Base-by-base conservation (phyloP, 2,329 filamentous ascomycete species). In the Dryadomyces sulphureus region DNA sequence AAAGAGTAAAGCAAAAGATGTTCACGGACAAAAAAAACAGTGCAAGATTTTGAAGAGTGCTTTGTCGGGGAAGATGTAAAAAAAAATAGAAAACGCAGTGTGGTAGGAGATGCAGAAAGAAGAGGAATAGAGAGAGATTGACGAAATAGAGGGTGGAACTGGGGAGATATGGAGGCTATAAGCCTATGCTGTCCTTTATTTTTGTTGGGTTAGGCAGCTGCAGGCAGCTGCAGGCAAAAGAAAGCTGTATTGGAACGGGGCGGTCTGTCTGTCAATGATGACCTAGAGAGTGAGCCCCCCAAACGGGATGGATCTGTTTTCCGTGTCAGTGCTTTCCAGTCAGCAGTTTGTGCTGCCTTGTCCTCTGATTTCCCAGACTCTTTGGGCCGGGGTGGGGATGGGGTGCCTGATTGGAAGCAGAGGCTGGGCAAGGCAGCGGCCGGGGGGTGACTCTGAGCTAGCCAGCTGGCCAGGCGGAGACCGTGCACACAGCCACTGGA, bases 401-500 rank as follows among this genome's bases (percentile, higher is more conserved):
- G 8, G 24, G 38, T 9, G 27, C 27, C 27, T 32, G 27, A 32
- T 32, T 39, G 21, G 38, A 7, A 22, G 11, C 38, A 40, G 17
- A 21, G n/a, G 35, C 9, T 20, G 8, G 21, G 8, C n/a, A 38
- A 20, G 35, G 21, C 38, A 24, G 38, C 20, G 19, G 21, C 22
- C 39, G 14, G 19, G 24, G 39, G n/a, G 17, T 17, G 39, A 22
- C 14, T 41, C 17, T 32, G 40, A 39, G 46, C 44, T 42, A 50
- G 44, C 46, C 43, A 50, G 44, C 46, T 45, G 46, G 46, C 27
- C 44, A 41, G 27, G 45, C 36, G 43, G 45, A 48, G 41, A 22
- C 24, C 24, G 45, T 50, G 41, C 44, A 48, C 5, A 25, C 40
- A 17, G 25, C 25, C 40, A 30, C 34, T 16, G 9, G 27, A 32